A percentile compares a stretch with the other conserved stretches of the same genome.
Conservation (phyloP, 192 early-diverging fungal species). For the Anaeromyces robustus region DNA sequence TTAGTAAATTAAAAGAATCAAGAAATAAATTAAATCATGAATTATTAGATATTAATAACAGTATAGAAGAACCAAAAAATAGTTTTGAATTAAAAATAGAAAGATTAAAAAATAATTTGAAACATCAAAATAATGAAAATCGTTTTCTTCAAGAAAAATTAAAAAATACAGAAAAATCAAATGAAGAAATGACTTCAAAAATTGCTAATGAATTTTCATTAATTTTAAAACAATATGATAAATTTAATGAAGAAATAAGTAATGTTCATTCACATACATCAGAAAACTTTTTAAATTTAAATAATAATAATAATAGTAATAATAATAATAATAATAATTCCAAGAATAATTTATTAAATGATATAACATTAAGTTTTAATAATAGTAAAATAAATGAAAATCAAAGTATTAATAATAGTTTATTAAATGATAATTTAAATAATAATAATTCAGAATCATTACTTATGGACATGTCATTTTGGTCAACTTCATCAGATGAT, state of each 20-base stretch:
- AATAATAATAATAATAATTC: too few relatives aligned
- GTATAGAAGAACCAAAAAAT: not conserved
- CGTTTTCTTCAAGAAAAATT: not conserved
- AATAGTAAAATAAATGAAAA: not conserved
- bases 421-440: not conserved
- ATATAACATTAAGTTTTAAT: not conserved
- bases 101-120: not conserved
- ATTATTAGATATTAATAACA: not conserved
- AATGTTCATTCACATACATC: not conserved
- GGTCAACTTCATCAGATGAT: not conserved
- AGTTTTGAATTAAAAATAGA: not conserved
- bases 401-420: not conserved
- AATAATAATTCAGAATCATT: not conserved
- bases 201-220: not conserved
- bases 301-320: not conserved
- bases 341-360: not conserved
- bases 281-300: not conserved
- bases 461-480: not conserved
- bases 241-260: not conserved
- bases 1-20: not conserved
- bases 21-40: not conserved
- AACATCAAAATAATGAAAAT: not conserved
- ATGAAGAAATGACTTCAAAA: not conserved
- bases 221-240: not conserved
- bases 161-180: not conserved